A percentile compares a stretch with the other conserved stretches of the same genome.
Conservation (phyloP, 2,329 filamentous ascomycete genomes). For the Emericellopsis atlantica region DNA sequence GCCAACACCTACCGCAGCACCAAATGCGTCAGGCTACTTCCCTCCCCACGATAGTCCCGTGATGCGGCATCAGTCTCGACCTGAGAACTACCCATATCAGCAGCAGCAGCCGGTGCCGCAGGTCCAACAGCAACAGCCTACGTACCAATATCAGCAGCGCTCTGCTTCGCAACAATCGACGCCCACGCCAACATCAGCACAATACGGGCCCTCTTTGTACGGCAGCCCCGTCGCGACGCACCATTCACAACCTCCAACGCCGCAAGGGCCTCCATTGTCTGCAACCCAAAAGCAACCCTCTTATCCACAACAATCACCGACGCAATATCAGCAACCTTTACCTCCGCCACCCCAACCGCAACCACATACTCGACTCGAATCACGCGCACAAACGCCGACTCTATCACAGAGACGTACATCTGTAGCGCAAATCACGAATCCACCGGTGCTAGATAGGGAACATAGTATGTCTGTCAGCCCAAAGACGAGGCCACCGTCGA, state of each 20-base stretch:
- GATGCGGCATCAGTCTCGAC: conserved; percentile 38
- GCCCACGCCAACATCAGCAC: conserved; percentile 47
- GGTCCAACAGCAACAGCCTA: no score
- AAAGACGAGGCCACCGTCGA: conserved; percentile 51
- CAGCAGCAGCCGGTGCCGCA: conserved; percentile 12
- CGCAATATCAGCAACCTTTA: conserved; percentile 21
- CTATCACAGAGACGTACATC: conserved; percentile 13
- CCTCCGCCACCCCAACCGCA: conserved; percentile 18
- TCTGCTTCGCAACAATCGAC: conserved; percentile 47
- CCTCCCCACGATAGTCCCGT: conserved; percentile 39
- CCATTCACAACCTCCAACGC: conserved; percentile 41
- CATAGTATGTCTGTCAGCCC: conserved; percentile 66
- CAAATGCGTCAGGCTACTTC: conserved; percentile 31
- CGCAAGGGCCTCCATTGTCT: conserved; percentile 35
- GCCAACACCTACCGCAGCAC: conserved; percentile 28
- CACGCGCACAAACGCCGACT: conserved; percentile 3
- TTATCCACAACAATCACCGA: conserved; percentile 24
- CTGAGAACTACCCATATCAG: conserved; percentile 16
- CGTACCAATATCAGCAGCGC: conserved; percentile 21
- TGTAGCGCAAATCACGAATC: no score
- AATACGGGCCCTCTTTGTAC: conserved; percentile 34
- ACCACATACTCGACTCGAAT: conserved; percentile 4
- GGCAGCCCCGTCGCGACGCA: conserved; percentile 37
- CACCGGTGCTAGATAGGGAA: conserved; percentile 30
- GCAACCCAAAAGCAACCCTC: conserved; percentile 29